Conservation (phyloP, 1,284 basidiomycete genomes). For the Ganoderma boninense region DNA sequence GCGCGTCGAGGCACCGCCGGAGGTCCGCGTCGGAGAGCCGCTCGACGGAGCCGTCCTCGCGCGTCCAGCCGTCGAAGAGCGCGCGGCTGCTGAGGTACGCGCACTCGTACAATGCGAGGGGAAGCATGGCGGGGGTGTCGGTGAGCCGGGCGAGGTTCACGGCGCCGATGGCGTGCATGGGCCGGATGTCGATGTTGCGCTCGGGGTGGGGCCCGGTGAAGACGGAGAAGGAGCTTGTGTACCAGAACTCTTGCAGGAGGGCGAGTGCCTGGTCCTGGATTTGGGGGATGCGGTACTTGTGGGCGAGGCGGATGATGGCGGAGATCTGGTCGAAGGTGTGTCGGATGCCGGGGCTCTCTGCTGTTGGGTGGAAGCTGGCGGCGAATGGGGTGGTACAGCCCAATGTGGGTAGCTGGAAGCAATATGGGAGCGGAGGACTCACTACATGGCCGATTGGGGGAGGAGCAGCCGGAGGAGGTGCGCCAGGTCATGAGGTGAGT, state of each 20-base stretch:
- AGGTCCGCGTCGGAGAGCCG: too few relatives aligned
- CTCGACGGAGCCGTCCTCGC: too few relatives aligned
- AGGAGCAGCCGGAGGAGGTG: constrained; percentile 14
- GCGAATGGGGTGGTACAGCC: neutral
- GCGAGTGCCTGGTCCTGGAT: neutral
- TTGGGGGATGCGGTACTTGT: neutral
- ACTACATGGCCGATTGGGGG: neutral
- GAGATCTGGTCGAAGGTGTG: neutral
- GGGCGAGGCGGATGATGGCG: too few relatives aligned
- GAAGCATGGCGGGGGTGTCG: constrained; percentile 6
- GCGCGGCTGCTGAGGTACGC: neutral
- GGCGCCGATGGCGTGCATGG: constrained; percentile 2
- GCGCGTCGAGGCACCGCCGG: too few relatives aligned
- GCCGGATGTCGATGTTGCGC: neutral
- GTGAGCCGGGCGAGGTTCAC: constrained; percentile 21
- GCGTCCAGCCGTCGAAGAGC: too few relatives aligned
- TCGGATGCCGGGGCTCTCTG: neutral
- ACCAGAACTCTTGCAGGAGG: neutral
- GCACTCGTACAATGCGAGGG: constrained; percentile 20
- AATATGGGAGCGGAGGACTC: too few relatives aligned
- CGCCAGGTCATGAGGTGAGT: constrained; percentile 18
- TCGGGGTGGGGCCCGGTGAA: neutral
- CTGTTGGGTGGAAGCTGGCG: neutral
- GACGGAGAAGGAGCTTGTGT: neutral
- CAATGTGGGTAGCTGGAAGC: neutral